Conservation (phyloP, 192 early-diverging fungal genomes). For the Coemansia sp. region DNA sequence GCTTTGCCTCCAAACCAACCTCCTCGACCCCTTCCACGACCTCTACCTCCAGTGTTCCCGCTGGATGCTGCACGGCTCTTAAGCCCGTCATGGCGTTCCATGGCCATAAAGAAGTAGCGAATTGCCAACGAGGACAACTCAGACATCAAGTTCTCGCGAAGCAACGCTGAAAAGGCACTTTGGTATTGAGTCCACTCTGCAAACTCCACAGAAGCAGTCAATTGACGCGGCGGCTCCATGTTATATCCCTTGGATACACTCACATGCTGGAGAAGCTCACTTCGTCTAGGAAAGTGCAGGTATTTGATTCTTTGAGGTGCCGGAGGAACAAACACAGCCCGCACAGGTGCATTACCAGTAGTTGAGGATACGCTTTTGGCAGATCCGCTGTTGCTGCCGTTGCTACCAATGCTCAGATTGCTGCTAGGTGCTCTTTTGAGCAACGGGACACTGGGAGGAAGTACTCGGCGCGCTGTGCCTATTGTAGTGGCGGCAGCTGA, state of each 20-base stretch:
- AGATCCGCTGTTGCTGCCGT: neutral
- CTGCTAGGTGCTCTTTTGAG: neutral
- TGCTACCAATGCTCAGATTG: neutral
- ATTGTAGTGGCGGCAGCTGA: neutral
- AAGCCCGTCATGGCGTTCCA: conserved; percentile 17
- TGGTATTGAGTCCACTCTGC: conserved; percentile 19
- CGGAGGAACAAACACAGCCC: conserved; percentile 28
- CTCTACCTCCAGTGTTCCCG: neutral
- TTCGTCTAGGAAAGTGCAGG: conserved; percentile 41
- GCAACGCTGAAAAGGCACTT: conserved; percentile 12
- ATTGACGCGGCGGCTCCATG: conserved; percentile 29
- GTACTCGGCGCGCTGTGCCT: too few species aligned
- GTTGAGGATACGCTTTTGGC: neutral
- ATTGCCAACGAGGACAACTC: conserved; percentile 40
- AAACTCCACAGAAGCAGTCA: conserved; percentile 22
- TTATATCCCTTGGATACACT: conserved; percentile 42
- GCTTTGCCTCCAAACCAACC: neutral
- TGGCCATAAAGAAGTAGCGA: conserved; percentile 47
- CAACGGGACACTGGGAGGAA: too few species aligned
- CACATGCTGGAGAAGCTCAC: conserved; percentile 47
- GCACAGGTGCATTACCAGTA: conserved; percentile 1
- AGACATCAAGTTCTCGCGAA: conserved; percentile 38
- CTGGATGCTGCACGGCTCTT: neutral
- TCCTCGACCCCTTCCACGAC: neutral
- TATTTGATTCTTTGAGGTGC: conserved; percentile 10